phyloP scores from a whole-genome alignment of 164 flowering plant species.

The Vitis riparia region DNA sequence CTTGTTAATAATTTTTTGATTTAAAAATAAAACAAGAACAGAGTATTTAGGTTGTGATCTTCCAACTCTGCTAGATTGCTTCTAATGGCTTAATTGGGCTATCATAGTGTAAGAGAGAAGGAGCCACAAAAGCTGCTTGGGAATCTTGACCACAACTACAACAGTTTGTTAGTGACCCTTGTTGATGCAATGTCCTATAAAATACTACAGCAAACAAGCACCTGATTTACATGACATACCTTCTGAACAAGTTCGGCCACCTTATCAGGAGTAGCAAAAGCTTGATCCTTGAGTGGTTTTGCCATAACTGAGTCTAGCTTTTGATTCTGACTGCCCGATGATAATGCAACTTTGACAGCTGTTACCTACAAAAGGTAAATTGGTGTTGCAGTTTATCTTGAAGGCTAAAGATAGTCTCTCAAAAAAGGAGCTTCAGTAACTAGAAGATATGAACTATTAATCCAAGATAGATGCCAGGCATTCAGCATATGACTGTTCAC shows the following conservation, averaged over 20 bases:
- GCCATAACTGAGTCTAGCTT: constrained; percentile 55
- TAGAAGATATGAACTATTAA: neutral
- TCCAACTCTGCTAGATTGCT: no score
- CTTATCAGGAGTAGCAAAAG: constrained; percentile 94
- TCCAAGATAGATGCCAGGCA: neutral
- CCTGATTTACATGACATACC: constrained; percentile 39
- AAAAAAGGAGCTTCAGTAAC: neutral
- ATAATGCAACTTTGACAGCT: constrained; percentile 86
- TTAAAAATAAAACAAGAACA: no score
- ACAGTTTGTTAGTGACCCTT: no score
- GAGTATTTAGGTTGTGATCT: no score
- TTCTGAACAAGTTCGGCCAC: constrained; percentile 89
- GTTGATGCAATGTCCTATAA: no score
- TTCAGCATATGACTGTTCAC: neutral
- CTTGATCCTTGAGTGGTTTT: constrained; percentile 88
- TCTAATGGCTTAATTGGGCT: no score
- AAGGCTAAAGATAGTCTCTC: neutral
- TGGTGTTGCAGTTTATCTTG: no score
- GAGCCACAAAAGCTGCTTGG: neutral
- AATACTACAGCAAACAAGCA: no score
- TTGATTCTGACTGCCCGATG: constrained; percentile 70
- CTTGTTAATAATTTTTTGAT: no score
- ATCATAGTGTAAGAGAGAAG: neutral
- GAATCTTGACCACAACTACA: neutral
- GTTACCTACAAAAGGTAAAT: constrained; percentile 57